phyloP scores from a whole-genome alignment of 2,329 filamentous ascomycete species.

The Alternaria gansuensis region DNA sequence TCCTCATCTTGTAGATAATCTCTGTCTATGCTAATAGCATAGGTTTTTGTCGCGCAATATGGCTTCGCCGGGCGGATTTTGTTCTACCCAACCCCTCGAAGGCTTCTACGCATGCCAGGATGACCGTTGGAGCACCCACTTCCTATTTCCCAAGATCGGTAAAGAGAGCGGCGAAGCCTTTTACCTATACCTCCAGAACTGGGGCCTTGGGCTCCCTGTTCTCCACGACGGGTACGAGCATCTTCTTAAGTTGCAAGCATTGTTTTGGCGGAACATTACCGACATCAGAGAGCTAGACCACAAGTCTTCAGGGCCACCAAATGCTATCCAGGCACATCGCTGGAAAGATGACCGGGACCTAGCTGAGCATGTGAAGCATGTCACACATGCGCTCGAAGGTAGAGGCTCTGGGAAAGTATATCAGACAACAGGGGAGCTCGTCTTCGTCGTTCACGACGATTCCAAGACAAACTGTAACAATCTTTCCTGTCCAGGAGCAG shows the following conservation, averaged over 20 bases:
- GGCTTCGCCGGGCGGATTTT: neutral
- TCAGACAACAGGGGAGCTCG: neutral
- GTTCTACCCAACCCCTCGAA: neutral
- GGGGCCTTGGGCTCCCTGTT: neutral
- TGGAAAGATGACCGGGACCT: constrained; percentile 2
- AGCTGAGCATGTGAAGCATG: constrained; percentile 11
- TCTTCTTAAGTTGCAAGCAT: constrained; percentile 18
- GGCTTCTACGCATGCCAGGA: neutral
- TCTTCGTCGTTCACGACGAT: constrained; percentile 16
- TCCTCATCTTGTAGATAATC: neutral
- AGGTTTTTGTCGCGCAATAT: neutral
- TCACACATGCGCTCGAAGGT: constrained; percentile 5
- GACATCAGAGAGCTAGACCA: neutral
- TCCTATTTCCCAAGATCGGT: constrained; percentile 12
- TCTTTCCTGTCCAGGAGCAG: constrained; percentile 2
- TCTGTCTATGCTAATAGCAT: neutral
- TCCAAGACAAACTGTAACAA: constrained; percentile 2
- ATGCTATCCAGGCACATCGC: neutral
- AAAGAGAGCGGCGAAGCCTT: constrained; percentile 13
- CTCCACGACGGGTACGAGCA: neutral
- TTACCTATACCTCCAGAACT: constrained; percentile 4
- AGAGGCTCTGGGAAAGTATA: neutral
- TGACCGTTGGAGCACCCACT: neutral
- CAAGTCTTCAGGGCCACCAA: neutral
- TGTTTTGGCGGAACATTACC: constrained; percentile 19